Percentiles rank a stretch among this genome's conserved stretches.
phyloP scores from a whole-genome alignment of 1,284 basidiomycete genomes.

The Porodaedalea pini region DNA sequence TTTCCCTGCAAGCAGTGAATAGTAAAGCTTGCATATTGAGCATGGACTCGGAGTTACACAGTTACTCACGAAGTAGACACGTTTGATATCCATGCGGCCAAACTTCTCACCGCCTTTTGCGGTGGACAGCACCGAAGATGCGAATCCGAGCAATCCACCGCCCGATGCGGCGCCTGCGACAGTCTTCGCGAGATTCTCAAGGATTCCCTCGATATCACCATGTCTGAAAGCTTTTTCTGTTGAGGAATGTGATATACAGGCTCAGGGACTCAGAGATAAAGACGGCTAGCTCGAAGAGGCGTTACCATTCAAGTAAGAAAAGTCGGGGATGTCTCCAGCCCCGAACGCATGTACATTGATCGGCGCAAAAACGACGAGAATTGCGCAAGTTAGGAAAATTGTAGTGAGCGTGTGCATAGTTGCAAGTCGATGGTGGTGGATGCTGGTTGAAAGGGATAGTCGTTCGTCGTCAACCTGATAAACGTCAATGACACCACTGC shows the following conservation, averaged over 20 bases:
- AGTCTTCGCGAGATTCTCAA: conserved; percentile 55
- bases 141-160: conserved; percentile 47
- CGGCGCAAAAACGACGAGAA: conserved; percentile 47
- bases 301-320: conserved; percentile 31
- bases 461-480: not conserved
- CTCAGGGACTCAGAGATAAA: not conserved
- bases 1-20: conserved; percentile 45
- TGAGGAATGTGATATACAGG: not conserved
- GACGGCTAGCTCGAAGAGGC: not conserved
- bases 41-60: not conserved
- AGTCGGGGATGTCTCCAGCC: conserved; percentile 61
- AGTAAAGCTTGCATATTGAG: not conserved
- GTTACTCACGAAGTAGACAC: conserved; percentile 56
- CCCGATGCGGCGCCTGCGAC: conserved; percentile 47
- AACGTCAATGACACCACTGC: not conserved
- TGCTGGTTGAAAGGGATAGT: not conserved
- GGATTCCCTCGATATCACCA: conserved; percentile 68
- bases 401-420: conserved; percentile 28
- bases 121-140: conserved; percentile 42
- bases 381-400: conserved; percentile 40
- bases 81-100: conserved; percentile 54
- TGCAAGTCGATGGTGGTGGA: conserved; percentile 1
- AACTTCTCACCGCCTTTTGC: conserved; percentile 57
- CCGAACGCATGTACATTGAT: conserved; percentile 50
- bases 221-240: conserved; percentile 71